Evolutionary conservation across 2,329 filamentous ascomycete genomes (phyloP).

Genomic region (Erysiphe pulchra): DNA sequence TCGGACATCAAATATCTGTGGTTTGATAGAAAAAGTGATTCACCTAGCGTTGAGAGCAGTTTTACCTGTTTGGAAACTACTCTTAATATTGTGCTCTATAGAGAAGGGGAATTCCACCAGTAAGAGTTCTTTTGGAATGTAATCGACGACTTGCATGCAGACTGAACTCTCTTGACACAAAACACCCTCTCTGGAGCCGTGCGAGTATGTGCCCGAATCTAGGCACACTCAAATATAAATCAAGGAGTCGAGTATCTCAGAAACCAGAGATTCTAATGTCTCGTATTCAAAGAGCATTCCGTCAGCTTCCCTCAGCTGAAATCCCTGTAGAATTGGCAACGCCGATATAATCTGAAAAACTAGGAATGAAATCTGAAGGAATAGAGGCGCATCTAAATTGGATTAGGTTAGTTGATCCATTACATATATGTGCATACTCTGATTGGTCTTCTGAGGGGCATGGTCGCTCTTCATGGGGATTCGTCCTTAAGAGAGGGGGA

Average conservation of each 20-base stretch:
- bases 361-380: not conserved
- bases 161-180: not conserved
- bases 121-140: not conserved
- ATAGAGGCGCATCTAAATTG: not conserved
- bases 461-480: too few species aligned
- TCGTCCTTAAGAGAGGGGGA: too few species aligned
- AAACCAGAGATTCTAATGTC: not conserved
- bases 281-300: not conserved
- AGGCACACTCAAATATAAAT: not conserved
- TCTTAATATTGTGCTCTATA: not conserved
- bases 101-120: not conserved
- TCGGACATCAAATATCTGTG: not conserved
- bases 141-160: not conserved
- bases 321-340: not conserved
- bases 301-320: not conserved
- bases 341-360: not conserved
- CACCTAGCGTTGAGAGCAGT: not conserved
- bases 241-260: not conserved
- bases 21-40: not conserved
- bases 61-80: not conserved
- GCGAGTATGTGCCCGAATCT: not conserved
- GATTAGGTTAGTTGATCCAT: too few species aligned
- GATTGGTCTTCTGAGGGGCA: too few species aligned
- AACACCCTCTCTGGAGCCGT: not conserved
- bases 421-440: too few species aligned